These are phyloP conservation scores for Oryza longistaminata DNA, from an alignment of 176 grass and related monocot species.

Conservation along the genomic window DNA sequence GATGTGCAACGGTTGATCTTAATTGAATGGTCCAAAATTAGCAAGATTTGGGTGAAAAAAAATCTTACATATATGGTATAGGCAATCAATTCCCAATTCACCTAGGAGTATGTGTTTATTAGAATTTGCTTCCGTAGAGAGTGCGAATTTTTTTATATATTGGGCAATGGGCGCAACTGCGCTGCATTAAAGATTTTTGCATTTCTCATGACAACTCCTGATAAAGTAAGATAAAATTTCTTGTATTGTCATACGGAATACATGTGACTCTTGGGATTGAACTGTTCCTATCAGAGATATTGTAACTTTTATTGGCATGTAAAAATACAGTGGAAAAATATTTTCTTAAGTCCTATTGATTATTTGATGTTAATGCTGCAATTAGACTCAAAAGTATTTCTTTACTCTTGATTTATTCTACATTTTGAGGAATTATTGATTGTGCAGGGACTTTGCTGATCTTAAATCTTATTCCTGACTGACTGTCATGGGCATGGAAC, in stretches of 20 bases:
- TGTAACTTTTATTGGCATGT: not conserved
- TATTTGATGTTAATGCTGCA: not conserved
- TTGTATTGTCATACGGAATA: not conserved
- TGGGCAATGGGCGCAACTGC: too few relatives aligned
- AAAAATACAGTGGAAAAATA: not conserved
- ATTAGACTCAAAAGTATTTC: not conserved
- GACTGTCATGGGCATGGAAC: conserved; percentile 47
- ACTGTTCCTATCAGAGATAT: not conserved
- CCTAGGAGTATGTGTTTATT: not conserved
- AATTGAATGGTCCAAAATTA: not conserved
- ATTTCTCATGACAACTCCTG: not conserved
- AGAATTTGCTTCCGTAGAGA: not conserved
- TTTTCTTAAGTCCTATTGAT: not conserved
- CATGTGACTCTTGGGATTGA: not conserved
- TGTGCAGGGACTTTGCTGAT: conserved; percentile 39
- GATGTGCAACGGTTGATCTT: not conserved
- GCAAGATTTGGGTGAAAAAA: not conserved
- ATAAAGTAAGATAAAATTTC: not conserved
- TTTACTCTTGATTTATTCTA: conserved; percentile 2
- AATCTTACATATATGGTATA: not conserved
- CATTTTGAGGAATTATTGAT: not conserved
- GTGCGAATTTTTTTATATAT: not conserved
- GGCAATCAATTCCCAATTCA: not conserved
- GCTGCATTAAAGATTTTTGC: not conserved
- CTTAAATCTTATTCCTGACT: conserved; percentile 12